phyloP scores from a whole-genome alignment of 2,329 filamentous ascomycete genomes.

The Scedosporium boydii region DNA sequence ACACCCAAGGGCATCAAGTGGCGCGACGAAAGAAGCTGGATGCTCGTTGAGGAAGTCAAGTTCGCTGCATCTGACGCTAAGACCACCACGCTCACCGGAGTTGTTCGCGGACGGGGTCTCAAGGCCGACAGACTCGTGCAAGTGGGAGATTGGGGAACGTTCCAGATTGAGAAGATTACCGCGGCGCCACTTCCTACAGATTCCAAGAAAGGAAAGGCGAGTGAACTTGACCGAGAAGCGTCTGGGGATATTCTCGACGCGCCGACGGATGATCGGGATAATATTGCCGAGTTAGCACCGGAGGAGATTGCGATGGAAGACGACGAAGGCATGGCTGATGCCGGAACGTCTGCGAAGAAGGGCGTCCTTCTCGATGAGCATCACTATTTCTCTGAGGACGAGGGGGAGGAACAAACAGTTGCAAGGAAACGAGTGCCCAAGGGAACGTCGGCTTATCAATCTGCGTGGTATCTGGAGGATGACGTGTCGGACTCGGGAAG shows the following conservation, averaged over 20 bases:
- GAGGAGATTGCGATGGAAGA: conserved; percentile 70
- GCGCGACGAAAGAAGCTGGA: conserved; percentile 93
- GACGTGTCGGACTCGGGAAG: conserved; percentile 77
- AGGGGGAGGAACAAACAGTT: conserved; percentile 53
- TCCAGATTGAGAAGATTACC: conserved; percentile 82
- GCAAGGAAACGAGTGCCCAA: conserved; percentile 70
- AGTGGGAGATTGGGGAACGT: conserved; percentile 87
- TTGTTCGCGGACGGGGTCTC: conserved; percentile 74
- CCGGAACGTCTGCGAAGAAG: conserved; percentile 45
- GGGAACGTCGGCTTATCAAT: conserved; percentile 89
- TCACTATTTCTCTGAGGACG: conserved; percentile 86
- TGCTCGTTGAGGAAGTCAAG: conserved; percentile 74
- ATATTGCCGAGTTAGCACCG: conserved; percentile 73
- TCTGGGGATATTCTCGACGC: conserved; percentile 48
- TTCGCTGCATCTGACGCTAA: conserved; percentile 54
- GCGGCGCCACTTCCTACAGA: conserved; percentile 61
- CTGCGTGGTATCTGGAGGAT: conserved; percentile 82
- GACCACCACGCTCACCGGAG: conserved; percentile 70
- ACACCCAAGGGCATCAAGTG: conserved; percentile 91
- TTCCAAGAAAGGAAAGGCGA: conserved; percentile 60
- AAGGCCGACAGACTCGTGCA: conserved; percentile 88
- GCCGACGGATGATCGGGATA: conserved; percentile 73
- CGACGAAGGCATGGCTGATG: conserved; percentile 41
- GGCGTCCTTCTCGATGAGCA: conserved; percentile 93
- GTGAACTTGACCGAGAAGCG: conserved; percentile 52